Evolutionary conservation across 202 grass and related monocot species (phyloP).

Genomic region (Dendrocalamus latiflorus): DNA sequence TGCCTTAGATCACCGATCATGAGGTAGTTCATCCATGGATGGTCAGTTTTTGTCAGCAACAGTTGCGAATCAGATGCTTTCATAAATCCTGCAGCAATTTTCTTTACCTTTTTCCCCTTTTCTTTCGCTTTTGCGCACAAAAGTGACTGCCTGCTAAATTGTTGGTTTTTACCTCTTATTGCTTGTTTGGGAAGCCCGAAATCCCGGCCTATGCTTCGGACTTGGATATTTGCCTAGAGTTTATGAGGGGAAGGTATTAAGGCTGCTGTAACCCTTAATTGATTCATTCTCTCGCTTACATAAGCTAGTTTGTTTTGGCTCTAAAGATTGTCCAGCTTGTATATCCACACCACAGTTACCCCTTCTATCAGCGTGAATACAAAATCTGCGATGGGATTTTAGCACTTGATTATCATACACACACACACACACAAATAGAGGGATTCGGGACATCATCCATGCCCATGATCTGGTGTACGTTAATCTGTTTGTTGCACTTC

Average conservation of each 20-base stretch:
- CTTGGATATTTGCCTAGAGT: conserved; percentile 38
- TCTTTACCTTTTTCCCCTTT: neutral
- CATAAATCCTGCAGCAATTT: conserved; percentile 7
- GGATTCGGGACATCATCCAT: neutral
- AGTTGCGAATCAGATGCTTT: neutral
- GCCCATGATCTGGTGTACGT: neutral
- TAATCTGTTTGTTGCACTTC: neutral
- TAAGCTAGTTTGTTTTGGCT: conserved; percentile 15
- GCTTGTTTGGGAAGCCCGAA: too few relatives aligned
- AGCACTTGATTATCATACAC: neutral
- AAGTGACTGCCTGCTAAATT: conserved; percentile 24
- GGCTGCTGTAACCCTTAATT: conserved; percentile 30
- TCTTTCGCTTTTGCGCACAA: conserved; percentile 50
- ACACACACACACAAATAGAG: too few relatives aligned
- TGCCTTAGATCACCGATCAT: conserved; percentile 67
- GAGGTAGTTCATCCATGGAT: neutral
- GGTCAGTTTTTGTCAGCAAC: conserved; percentile 6
- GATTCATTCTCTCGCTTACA: conserved; percentile 16
- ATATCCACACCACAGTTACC: neutral
- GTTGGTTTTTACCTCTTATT: neutral
- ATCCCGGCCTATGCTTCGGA: neutral
- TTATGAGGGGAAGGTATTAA: conserved; percentile 29
- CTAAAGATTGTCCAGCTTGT: neutral
- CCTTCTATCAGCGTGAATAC: too few relatives aligned
- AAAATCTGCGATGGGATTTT: neutral